phyloP scores from a whole-genome alignment of 306 rosid species.

The Sicyos baderoa region DNA sequence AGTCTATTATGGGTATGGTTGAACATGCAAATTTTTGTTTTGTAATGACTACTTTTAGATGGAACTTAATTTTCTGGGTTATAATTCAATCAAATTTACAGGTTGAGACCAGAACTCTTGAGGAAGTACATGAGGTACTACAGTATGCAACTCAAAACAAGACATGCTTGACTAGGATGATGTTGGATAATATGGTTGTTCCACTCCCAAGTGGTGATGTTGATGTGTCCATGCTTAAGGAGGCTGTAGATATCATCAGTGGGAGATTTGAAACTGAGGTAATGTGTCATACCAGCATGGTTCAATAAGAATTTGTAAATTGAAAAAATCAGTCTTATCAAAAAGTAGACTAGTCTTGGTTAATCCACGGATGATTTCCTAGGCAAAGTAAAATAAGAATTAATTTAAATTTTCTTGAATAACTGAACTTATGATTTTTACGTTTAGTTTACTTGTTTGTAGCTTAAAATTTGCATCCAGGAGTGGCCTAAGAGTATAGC shows the following conservation, averaged over 20 bases:
- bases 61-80: not conserved
- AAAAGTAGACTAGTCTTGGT: not conserved
- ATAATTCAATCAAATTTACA: conserved; percentile 24
- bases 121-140: conserved; percentile 65
- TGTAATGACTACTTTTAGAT: not conserved
- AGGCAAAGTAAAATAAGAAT: not conserved
- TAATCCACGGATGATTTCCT: not conserved
- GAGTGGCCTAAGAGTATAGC: not conserved
- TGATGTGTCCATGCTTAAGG: conserved; percentile 70
- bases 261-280: conserved; percentile 89
- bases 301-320: not conserved
- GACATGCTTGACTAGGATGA: conserved; percentile 70
- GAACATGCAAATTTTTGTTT: not conserved
- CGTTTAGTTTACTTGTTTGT: not conserved
- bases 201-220: conserved; percentile 68
- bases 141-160: conserved; percentile 57
- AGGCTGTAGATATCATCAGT: conserved; percentile 62
- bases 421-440: not conserved
- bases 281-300: not conserved
- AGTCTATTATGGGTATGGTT: not conserved
- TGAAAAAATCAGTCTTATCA: not conserved
- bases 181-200: conserved; percentile 96
- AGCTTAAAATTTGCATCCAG: not conserved
- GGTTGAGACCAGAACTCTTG: conserved; percentile 92
- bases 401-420: not conserved